Conservation (phyloP, 75 land plant species). For the Pinus tabuliformis region DNA sequence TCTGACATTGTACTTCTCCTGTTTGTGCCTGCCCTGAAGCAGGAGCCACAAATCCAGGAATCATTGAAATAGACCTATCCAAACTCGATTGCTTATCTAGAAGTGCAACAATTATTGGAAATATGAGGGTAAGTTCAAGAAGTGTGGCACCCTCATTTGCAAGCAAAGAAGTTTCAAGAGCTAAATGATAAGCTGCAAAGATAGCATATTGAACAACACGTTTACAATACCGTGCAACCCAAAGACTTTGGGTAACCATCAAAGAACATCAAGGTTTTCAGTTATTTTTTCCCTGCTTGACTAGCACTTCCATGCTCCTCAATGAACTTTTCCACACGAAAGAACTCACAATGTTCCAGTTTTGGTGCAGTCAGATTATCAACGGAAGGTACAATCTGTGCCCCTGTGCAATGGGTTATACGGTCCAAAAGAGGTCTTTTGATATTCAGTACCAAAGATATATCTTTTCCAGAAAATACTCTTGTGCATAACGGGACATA, state of each 20-base stretch:
- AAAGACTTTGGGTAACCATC: slow-evolving; percentile 88
- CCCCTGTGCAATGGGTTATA: slow-evolving; percentile 89
- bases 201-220: no score
- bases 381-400: slow-evolving; percentile 55
- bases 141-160: no score
- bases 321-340: slow-evolving; percentile 72
- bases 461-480: slow-evolving; percentile 60
- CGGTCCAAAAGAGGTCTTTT: slow-evolving; percentile 81
- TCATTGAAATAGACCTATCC: no score
- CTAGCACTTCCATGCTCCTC: slow-evolving; percentile 71
- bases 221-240: slow-evolving; percentile 87
- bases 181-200: no score
- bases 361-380: slow-evolving; percentile 38
- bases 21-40: no score
- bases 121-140: no score
- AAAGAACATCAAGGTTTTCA: slow-evolving; percentile 86
- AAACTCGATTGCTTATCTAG: no score
- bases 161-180: no score
- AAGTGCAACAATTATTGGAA: no score
- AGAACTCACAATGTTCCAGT: slow-evolving; percentile 65
- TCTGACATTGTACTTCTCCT: no score
- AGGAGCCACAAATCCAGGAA: no score
- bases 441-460: slow-evolving; percentile 86
- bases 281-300: slow-evolving; percentile 41
- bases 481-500: slow-evolving; percentile 78